phyloP scores from a whole-genome alignment of 1,139 yeast species.

The Candida tropicalis region DNA sequence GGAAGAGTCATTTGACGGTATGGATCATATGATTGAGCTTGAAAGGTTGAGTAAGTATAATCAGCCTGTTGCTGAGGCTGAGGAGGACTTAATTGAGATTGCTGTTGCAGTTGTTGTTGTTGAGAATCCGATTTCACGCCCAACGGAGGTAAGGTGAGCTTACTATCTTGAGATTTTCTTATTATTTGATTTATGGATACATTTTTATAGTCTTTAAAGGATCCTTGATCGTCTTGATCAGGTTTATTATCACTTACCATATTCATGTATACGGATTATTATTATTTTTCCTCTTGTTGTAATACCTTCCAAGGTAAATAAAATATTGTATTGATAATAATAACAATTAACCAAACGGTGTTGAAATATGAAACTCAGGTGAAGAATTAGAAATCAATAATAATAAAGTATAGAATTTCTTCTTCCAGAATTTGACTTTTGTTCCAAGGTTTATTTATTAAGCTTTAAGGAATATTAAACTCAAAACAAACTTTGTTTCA shows the following conservation, averaged over 20 bases:
- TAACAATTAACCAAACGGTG: conserved; percentile 14
- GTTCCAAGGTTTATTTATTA: too few species aligned
- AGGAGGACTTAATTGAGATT: conserved; percentile 7
- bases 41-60: conserved; percentile 3
- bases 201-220: conserved; percentile 12
- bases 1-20: not conserved
- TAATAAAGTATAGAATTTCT: too few species aligned
- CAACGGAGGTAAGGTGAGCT: conserved; percentile 15
- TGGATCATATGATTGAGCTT: conserved; percentile 2
- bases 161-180: conserved; percentile 11
- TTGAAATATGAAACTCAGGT: too few species aligned
- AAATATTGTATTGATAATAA: not conserved
- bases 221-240: conserved; percentile 15
- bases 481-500: too few species aligned
- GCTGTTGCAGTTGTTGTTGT: conserved; percentile 9
- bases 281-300: conserved; percentile 10
- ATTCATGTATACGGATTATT: not conserved
- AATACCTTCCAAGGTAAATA: not conserved
- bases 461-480: not conserved
- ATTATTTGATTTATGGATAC: conserved; percentile 16
- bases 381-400: too few species aligned
- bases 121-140: conserved; percentile 12
- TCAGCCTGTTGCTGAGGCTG: conserved; percentile 2
- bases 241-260: conserved; percentile 8
- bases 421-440: too few species aligned